Base-by-base conservation (phyloP, 495 filamentous ascomycete species). In the Rhypophila decipiens region DNA sequence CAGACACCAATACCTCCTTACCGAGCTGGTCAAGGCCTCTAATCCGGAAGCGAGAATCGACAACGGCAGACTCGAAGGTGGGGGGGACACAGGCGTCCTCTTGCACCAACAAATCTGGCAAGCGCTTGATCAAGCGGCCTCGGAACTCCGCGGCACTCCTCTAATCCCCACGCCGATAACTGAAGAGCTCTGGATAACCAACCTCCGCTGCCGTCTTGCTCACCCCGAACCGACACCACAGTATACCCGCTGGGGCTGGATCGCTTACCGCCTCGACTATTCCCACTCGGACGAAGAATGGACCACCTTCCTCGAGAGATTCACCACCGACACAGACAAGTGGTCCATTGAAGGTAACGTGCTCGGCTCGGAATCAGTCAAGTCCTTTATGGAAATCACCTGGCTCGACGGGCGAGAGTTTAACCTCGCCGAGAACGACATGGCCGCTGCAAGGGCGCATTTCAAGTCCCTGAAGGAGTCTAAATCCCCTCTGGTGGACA, bases 261-360 rank as follows among this genome's bases (percentile, higher is more conserved):
- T 56, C 4, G 53, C 12, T 21, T 56, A 56, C 37, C 49, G 49
- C 27, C 2, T 56, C n/a, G 46, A n/a, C 10, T 46, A 52, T 39
- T 40, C 42, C 0, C 41, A 46, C 15, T 46, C 45, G 13, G 49
- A 44, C 4, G 49, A 37, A 1, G 20, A 52, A 20, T 56, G 53
- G 53, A 24, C 12, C 13, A 0, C 2, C 12, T 52, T 56, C 42
- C 2, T 46, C 20, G 13, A 24, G 15, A 24, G 11, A 22, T 56
- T 56, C n/a, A 24, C 18, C 18, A 11, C 2, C 18, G 41, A 52
- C 41, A 21, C 24, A 29, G 44, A 49, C 0, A 27, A 24, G 13
- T 23, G 23, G 11, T 56, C 44, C 44, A 45, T 44, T 1, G 36
- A 24, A 8, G 53, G 44, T 15, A 45, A 46, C 1, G 38, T 24